These are phyloP conservation scores for Pseudogymnoascus sp. DNA, from an alignment of 2,329 filamentous ascomycete species.

Conservation along the genomic window DNA sequence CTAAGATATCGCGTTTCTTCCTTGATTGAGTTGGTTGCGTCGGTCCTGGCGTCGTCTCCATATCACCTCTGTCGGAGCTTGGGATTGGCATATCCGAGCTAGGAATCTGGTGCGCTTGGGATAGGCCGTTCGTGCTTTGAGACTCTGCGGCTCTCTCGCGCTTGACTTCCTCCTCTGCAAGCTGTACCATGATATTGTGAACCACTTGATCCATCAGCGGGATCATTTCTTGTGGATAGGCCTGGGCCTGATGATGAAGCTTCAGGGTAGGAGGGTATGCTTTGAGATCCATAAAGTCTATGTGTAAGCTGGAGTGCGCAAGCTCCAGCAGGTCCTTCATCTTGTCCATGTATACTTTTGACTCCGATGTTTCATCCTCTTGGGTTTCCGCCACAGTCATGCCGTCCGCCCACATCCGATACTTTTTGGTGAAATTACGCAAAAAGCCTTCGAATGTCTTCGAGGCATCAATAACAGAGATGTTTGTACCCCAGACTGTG, in stretches of 20 bases:
- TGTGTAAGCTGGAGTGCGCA: conserved; percentile 73
- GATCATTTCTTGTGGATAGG: conserved; percentile 92
- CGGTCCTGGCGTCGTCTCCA: conserved; percentile 34
- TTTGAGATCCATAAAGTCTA: conserved; percentile 84
- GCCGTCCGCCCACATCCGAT: conserved; percentile 87
- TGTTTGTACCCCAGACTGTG: conserved; percentile 88
- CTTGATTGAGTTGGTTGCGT: conserved; percentile 26
- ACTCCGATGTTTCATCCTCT: conserved; percentile 60
- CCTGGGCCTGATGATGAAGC: conserved; percentile 89
- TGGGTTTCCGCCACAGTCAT: conserved; percentile 67
- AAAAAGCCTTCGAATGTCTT: conserved; percentile 86
- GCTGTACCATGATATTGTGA: conserved; percentile 86
- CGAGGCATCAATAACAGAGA: conserved; percentile 86
- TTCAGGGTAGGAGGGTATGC: conserved; percentile 88
- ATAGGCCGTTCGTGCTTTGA: conserved; percentile 47
- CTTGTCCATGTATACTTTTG: conserved; percentile 75
- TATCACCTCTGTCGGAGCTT: conserved; percentile 65
- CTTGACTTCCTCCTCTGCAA: conserved; percentile 73
- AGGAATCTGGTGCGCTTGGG: conserved; percentile 39
- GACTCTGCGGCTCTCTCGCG: conserved; percentile 50
- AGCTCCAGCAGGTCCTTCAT: conserved; percentile 87
- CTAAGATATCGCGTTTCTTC: conserved; percentile 46
- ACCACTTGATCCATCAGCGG: conserved; percentile 92
- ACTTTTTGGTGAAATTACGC: conserved; percentile 85
- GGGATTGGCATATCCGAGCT: conserved; percentile 73